These are phyloP conservation scores for Glutinoglossum americanum DNA, from an alignment of 495 filamentous ascomycete genomes.

Conservation along the genomic window DNA sequence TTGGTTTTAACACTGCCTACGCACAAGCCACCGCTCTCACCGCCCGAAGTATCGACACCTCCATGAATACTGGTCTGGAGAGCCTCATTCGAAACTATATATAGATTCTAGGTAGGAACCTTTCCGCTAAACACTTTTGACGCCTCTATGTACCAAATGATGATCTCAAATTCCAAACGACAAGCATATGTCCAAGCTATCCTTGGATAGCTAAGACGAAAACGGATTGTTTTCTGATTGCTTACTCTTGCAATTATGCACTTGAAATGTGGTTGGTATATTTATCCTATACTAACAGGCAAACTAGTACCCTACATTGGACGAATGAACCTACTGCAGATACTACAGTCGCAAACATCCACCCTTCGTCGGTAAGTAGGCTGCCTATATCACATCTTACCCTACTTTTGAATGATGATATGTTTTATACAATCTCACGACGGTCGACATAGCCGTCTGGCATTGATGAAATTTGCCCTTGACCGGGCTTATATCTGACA, in stretches of 20 bases:
- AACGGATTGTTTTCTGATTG: conserved; percentile 16
- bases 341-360: too few species aligned
- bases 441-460: conserved; percentile 84
- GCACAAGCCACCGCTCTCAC: too few species aligned
- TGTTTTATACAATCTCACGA: conserved; percentile 58
- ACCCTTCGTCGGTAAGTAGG: too few species aligned
- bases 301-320: too few species aligned
- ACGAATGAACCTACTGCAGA: too few species aligned
- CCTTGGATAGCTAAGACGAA: conserved; percentile 39
- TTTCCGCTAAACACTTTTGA: not conserved
- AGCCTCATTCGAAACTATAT: too few species aligned
- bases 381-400: too few species aligned
- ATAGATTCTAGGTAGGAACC: not conserved
- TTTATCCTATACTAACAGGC: not conserved
- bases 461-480: conserved; percentile 81
- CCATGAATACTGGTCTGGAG: too few species aligned
- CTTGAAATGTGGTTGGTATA: not conserved
- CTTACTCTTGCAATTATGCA: not conserved
- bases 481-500: conserved; percentile 38
- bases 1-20: not conserved
- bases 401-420: conserved; percentile 56
- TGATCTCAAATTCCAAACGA: conserved; percentile 43
- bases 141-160: conserved; percentile 23
- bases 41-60: too few species aligned
- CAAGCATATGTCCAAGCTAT: conserved; percentile 74